A percentile compares a stretch with the other conserved stretches of the same genome.
phyloP scores from a whole-genome alignment of 2,329 filamentous ascomycete genomes.

The Salinomyces thailandicus region DNA sequence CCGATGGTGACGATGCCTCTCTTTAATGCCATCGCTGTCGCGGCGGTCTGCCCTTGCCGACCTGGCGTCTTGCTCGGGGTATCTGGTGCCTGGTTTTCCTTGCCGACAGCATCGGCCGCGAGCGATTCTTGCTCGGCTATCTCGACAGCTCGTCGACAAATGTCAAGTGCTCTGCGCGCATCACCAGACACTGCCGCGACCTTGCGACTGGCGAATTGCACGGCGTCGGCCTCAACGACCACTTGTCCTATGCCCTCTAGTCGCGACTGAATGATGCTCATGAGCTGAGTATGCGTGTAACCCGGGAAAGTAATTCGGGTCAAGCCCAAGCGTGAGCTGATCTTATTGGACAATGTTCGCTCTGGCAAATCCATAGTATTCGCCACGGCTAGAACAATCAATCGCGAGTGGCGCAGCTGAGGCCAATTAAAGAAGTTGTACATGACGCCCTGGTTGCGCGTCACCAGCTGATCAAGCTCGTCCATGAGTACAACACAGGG shows the following conservation, averaged over 20 bases:
- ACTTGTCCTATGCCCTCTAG: constrained; percentile 71
- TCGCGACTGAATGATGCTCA: constrained; percentile 94
- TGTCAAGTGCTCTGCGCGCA: constrained; percentile 82
- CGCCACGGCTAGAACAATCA: constrained; percentile 93
- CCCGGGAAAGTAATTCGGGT: constrained; percentile 95
- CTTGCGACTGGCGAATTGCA: constrained; percentile 93
- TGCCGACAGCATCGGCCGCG: constrained; percentile 10
- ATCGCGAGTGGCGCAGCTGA: constrained; percentile 73
- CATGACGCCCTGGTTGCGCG: constrained; percentile 99
- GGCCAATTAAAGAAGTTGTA: constrained; percentile 99
- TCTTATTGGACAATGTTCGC: constrained; percentile 93
- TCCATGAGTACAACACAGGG: constrained; percentile 98
- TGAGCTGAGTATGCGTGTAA: constrained; percentile 93
- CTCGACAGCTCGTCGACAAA: constrained; percentile 89
- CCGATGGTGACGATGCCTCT: constrained; percentile 69
- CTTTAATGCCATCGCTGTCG: constrained; percentile 19
- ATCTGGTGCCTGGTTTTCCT: constrained; percentile 35
- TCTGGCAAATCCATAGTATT: constrained; percentile 99
- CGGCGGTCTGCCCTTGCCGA: constrained; percentile 15
- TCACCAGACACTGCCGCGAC: constrained; percentile 95
- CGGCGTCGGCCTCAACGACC: constrained; percentile 82
- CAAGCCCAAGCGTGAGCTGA: constrained; percentile 72
- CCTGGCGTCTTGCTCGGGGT: constrained; percentile 53
- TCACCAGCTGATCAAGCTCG: constrained; percentile 93
- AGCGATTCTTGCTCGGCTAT: constrained; percentile 66